Conservation (phyloP, 306 rosid genomes). For the Amphicarpaea edgeworthii region DNA sequence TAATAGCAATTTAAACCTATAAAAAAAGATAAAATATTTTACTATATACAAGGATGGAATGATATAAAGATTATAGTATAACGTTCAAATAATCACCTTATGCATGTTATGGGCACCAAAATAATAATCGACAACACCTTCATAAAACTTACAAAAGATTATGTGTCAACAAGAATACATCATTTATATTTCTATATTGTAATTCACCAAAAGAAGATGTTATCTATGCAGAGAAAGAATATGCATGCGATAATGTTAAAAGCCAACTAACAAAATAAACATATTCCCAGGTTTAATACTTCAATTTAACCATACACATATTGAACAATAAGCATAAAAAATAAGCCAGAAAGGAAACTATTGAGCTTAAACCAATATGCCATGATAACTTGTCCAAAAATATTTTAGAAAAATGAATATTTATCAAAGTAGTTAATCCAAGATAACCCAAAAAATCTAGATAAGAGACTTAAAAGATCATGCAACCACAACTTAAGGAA, state of each 20-base stretch:
- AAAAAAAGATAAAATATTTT: neutral
- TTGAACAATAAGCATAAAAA: neutral
- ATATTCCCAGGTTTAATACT: neutral
- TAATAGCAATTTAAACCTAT: neutral
- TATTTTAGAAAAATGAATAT: neutral
- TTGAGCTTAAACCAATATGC: conserved; percentile 2
- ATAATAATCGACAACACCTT: conserved; percentile 52
- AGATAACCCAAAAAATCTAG: neutral
- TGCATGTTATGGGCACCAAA: conserved; percentile 52
- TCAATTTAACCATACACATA: neutral
- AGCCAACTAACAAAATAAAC: conserved; percentile 12
- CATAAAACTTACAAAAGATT: conserved; percentile 70
- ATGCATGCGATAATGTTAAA: conserved; percentile 20
- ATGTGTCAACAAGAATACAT: conserved; percentile 18
- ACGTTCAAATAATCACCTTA: conserved; percentile 63
- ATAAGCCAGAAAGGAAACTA: neutral
- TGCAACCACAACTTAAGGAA: too few species aligned
- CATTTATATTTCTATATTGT: neutral
- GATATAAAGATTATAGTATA: conserved; percentile 6
- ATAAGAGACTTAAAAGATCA: too few species aligned
- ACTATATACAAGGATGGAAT: neutral
- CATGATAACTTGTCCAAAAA: neutral
- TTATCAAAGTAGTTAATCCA: neutral
- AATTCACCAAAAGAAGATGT: conserved; percentile 8
- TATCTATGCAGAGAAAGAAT: neutral